Percentiles rank a stretch among this genome's conserved stretches.
These are phyloP conservation scores for Leccinum truebloodii DNA, from an alignment of 768 basidiomycete genomes.

Conservation along the genomic window DNA sequence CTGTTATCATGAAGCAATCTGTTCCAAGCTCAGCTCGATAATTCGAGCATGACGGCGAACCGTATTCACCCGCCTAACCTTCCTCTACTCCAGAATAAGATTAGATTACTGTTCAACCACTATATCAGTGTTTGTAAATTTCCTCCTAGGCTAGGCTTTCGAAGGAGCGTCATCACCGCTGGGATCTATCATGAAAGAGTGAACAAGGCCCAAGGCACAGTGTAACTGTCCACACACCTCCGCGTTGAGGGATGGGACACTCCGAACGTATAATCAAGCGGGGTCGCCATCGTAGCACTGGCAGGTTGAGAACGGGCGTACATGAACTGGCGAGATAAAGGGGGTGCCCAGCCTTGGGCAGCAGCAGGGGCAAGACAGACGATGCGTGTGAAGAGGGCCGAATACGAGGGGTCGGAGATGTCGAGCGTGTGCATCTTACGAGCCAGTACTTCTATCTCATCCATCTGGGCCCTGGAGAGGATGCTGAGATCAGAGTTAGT, in stretches of 20 bases:
- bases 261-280: background rate
- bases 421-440: background rate
- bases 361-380: background rate
- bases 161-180: background rate
- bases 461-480: background rate
- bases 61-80: too few species aligned
- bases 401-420: background rate
- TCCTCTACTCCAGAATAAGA: background rate
- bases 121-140: background rate
- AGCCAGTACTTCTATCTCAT: background rate
- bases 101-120: background rate
- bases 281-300: background rate
- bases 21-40: too few species aligned
- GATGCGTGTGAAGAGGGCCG: background rate
- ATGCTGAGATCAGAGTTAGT: background rate
- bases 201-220: background rate
- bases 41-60: too few species aligned
- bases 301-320: background rate
- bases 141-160: too few species aligned
- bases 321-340: background rate
- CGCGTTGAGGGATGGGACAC: background rate
- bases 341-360: background rate
- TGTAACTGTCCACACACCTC: background rate
- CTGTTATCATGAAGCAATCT: background rate
- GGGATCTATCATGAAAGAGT: background rate